phyloP scores from a whole-genome alignment of 139 green algal species.

The Trebouxia sp. region DNA sequence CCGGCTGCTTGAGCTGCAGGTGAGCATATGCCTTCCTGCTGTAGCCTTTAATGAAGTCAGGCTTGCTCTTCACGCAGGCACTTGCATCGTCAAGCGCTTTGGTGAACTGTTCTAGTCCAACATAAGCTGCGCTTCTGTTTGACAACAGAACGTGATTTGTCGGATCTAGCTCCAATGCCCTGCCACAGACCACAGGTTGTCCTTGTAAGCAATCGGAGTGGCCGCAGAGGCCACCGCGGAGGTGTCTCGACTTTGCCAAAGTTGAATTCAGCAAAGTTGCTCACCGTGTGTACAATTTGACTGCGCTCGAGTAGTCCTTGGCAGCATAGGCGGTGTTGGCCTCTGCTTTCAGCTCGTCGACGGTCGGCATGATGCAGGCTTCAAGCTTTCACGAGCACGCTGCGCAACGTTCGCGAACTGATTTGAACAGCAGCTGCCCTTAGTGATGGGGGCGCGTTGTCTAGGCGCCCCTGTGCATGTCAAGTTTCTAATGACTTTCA shows the following conservation, averaged over 20 bases:
- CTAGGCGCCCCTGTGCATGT: too few species aligned
- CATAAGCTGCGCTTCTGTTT: conserved; percentile 10
- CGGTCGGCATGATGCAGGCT: background rate
- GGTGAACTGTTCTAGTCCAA: background rate
- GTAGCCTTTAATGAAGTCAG: background rate
- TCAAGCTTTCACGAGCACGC: too few species aligned
- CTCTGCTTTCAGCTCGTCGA: background rate
- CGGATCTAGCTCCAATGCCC: background rate
- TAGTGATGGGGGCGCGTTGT: too few species aligned
- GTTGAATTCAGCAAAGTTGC: background rate
- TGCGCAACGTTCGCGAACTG: too few species aligned
- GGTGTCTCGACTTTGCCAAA: too few species aligned
- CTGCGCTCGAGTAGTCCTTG: background rate
- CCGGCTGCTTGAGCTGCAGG: background rate
- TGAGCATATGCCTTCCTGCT: conserved; percentile 13
- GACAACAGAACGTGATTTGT: conserved; percentile 3
- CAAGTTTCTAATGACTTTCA: too few species aligned
- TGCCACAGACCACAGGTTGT: background rate
- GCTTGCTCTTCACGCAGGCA: background rate
- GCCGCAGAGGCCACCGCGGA: too few species aligned
- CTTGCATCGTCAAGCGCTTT: background rate
- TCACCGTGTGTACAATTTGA: background rate
- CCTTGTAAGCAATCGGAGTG: too few species aligned
- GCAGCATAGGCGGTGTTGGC: background rate
- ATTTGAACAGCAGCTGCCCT: too few species aligned